A percentile compares a stretch with the other conserved stretches of the same genome.
phyloP scores from a whole-genome alignment of 805 yeast species.

The Ogataea kodamae region DNA sequence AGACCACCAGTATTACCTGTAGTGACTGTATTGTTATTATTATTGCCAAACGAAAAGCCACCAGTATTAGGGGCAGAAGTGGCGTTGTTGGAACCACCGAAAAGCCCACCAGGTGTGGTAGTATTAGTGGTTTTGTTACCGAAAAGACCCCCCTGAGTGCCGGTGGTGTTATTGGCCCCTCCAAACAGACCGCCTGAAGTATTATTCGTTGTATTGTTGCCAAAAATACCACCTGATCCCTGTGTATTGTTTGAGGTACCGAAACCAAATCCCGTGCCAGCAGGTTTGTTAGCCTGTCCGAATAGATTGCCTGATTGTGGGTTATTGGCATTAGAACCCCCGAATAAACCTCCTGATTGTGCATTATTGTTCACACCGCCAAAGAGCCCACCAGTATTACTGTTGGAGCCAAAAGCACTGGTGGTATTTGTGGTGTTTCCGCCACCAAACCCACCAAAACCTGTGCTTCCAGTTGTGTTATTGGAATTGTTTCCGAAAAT shows the following conservation, averaged over 20 bases:
- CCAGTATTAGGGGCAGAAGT: slow-evolving; percentile 29
- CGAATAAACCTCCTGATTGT: too few species aligned
- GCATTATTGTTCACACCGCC: too few species aligned
- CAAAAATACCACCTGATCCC: slow-evolving; percentile 47
- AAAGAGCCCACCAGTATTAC: too few species aligned
- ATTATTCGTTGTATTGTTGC: slow-evolving; percentile 26
- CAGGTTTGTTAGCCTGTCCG: slow-evolving; percentile 22
- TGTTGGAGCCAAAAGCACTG: slow-evolving; percentile 22
- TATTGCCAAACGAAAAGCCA: slow-evolving; percentile 21
- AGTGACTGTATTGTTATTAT: slow-evolving; percentile 15
- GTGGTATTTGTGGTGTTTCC: slow-evolving; percentile 4
- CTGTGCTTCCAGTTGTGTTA: slow-evolving; percentile 23
- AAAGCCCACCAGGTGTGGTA: slow-evolving; percentile 14
- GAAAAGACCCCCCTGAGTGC: slow-evolving; percentile 6
- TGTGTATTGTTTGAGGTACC: slow-evolving; percentile 25
- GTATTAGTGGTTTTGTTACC: slow-evolving; percentile 22
- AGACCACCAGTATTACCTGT: slow-evolving; percentile 32
- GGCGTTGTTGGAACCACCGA: slow-evolving; percentile 16
- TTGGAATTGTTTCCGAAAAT: slow-evolving; percentile 22
- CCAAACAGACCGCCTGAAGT: slow-evolving; percentile 16
- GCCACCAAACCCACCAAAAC: too few species aligned
- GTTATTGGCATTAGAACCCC: too few species aligned
- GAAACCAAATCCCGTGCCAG: slow-evolving; percentile 14
- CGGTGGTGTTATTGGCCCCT: slow-evolving; percentile 11
- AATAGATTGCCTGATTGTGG: too few species aligned